Percentiles rank a stretch among this genome's conserved stretches.
These are phyloP conservation scores for Anthracocystis setariae DNA, from an alignment of 1,284 basidiomycete genomes.

Conservation along the genomic window DNA sequence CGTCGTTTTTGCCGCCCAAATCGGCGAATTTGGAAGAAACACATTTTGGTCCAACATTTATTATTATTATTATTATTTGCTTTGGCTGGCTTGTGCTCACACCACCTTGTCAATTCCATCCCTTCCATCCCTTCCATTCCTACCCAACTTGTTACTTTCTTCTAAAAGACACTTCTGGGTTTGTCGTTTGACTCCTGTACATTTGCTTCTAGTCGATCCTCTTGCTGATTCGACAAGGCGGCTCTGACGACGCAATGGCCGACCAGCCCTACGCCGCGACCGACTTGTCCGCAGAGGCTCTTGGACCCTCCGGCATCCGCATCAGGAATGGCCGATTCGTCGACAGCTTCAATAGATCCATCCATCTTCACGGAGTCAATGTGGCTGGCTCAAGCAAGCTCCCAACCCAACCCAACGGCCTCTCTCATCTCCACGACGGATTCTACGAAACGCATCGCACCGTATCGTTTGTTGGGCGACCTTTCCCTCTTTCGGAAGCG, in stretches of 20 bases:
- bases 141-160: not conserved
- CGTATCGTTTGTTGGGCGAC: slow-evolving; percentile 68
- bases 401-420: slow-evolving; percentile 38
- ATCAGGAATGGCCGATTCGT: slow-evolving; percentile 55
- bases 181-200: not conserved
- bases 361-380: slow-evolving; percentile 68
- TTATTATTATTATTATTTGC: too few species aligned
- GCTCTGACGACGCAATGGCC: slow-evolving; percentile 6
- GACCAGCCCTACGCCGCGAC: slow-evolving; percentile 36
- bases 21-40: slow-evolving; percentile 3
- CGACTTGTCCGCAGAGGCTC: slow-evolving; percentile 46
- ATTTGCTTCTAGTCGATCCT: not conserved
- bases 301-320: slow-evolving; percentile 40
- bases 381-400: slow-evolving; percentile 68
- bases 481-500: slow-evolving; percentile 67
- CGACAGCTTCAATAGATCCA: slow-evolving; percentile 61
- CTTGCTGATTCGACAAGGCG: not conserved
- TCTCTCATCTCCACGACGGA: slow-evolving; percentile 43
- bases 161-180: not conserved
- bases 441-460: slow-evolving; percentile 63
- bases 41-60: too few species aligned
- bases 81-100: slow-evolving; percentile 11
- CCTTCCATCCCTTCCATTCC: not conserved
- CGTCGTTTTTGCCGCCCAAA: not conserved
- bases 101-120: not conserved